Evolutionary conservation across 2,329 filamentous ascomycete species (phyloP).

Genomic region (Colletotrichum sublineola): DNA sequence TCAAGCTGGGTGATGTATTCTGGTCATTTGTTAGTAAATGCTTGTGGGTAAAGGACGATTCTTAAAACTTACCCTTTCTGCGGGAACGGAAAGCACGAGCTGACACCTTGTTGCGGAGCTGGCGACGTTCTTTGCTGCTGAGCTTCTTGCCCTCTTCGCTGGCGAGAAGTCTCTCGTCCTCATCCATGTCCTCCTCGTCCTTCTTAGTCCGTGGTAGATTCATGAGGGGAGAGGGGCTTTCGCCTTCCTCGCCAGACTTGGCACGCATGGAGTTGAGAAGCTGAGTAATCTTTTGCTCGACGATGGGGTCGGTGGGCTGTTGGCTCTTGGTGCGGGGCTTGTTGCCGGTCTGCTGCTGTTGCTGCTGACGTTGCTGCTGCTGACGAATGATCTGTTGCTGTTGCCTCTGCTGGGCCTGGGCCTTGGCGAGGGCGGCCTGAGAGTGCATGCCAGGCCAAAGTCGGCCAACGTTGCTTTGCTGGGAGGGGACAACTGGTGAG

Average conservation of each 20-base stretch:
- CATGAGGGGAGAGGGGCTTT: conserved; percentile 62
- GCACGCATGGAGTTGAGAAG: conserved; percentile 93
- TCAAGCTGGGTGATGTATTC: conserved; percentile 98
- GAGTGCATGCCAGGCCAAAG: conserved; percentile 96
- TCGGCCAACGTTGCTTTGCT: conserved; percentile 73
- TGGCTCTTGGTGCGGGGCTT: conserved; percentile 64
- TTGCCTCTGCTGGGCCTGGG: conserved; percentile 75
- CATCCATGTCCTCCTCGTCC: conserved; percentile 98
- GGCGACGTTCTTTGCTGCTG: conserved; percentile 96
- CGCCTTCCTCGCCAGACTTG: conserved; percentile 69
- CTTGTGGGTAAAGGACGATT: not conserved
- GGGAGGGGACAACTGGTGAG: conserved; percentile 59
- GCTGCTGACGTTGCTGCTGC: conserved; percentile 62
- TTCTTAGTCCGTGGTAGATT: conserved; percentile 84
- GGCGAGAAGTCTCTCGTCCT: conserved; percentile 92
- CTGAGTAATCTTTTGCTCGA: conserved; percentile 94
- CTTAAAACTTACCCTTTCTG: conserved; percentile 83
- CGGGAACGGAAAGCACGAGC: conserved; percentile 97
- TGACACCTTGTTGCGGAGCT: conserved; percentile 99
- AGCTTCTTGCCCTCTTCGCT: conserved; percentile 99
- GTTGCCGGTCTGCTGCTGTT: conserved; percentile 49
- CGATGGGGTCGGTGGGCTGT: conserved; percentile 74
- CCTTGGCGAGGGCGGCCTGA: conserved; percentile 84
- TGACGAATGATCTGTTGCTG: conserved; percentile 65
- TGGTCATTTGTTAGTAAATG: conserved; percentile 55